phyloP scores from a whole-genome alignment of 768 basidiomycete species.

The Suillus paluster region DNA sequence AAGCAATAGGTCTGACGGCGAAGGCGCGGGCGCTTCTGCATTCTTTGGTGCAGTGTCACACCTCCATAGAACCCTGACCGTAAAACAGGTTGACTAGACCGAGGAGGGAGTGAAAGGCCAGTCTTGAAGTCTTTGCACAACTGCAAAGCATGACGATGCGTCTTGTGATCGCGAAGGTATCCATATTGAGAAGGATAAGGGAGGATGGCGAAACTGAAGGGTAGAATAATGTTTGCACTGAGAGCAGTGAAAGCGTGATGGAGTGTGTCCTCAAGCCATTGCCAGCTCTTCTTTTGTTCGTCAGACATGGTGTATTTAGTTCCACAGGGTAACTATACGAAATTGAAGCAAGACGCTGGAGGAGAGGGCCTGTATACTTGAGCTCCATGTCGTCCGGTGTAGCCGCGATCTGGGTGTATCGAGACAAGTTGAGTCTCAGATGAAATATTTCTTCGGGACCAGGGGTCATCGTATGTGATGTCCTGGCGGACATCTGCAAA shows the following conservation, averaged over 20 bases:
- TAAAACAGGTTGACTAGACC: neutral
- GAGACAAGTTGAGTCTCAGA: neutral
- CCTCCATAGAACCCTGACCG: neutral
- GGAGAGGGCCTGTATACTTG: neutral
- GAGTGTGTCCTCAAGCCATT: neutral
- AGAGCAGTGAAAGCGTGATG: neutral
- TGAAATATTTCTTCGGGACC: neutral
- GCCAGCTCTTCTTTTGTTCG: neutral
- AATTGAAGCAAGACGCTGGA: neutral
- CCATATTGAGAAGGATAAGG: neutral
- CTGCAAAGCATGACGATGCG: neutral
- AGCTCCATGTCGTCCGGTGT: neutral
- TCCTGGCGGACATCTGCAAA: neutral
- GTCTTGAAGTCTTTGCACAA: neutral
- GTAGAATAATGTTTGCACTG: neutral
- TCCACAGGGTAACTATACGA: neutral
- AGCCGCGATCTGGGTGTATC: neutral
- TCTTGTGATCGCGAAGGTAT: neutral
- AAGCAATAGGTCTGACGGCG: neutral
- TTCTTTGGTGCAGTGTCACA: neutral
- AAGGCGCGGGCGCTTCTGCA: neutral
- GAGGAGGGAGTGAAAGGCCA: neutral
- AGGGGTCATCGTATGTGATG: neutral
- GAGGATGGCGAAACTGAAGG: neutral
- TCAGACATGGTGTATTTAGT: neutral